These are phyloP conservation scores for Viola odorata DNA, from an alignment of 345 rosid species.

Conservation along the genomic window DNA sequence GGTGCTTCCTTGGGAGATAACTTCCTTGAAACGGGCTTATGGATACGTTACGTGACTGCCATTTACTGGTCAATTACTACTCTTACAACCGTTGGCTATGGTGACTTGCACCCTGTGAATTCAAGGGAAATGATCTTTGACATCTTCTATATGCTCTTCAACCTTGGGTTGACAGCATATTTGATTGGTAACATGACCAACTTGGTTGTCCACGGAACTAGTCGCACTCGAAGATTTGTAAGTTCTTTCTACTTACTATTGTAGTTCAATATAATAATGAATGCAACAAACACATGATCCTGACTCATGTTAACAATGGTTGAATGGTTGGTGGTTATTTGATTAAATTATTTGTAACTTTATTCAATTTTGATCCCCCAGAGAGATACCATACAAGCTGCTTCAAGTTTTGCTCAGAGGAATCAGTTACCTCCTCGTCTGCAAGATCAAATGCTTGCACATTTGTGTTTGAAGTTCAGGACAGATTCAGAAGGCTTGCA, in stretches of 20 bases:
- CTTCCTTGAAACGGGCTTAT: slow-evolving; percentile 43
- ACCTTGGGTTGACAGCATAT: slow-evolving; percentile 86
- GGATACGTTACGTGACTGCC: slow-evolving; percentile 76
- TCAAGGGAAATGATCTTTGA: slow-evolving; percentile 79
- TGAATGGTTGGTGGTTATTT: neutral
- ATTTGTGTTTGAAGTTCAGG: slow-evolving; percentile 28
- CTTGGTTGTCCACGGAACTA: slow-evolving; percentile 92
- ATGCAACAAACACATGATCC: neutral
- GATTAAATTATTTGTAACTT: neutral
- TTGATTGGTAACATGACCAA: slow-evolving; percentile 97
- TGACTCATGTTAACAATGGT: neutral
- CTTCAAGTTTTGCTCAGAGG: slow-evolving; percentile 30
- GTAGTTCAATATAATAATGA: neutral
- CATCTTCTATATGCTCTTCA: slow-evolving; percentile 87
- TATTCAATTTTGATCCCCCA: slow-evolving; percentile 6
- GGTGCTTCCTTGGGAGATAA: slow-evolving; percentile 38
- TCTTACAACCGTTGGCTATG: slow-evolving; percentile 87
- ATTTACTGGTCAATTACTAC: slow-evolving; percentile 98
- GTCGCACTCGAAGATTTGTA: slow-evolving; percentile 86
- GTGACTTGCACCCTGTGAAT: slow-evolving; percentile 90
- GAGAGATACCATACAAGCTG: slow-evolving; percentile 33
- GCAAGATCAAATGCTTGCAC: slow-evolving; percentile 33
- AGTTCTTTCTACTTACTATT: slow-evolving; percentile 19
- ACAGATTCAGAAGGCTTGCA: slow-evolving; percentile 32
- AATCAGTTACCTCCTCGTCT: slow-evolving; percentile 24